Evolutionary conservation across 2,329 filamentous ascomycete species (phyloP), one percentile per base, ranked within the genome.

Genomic region (Rosellinia necatrix): DNA sequence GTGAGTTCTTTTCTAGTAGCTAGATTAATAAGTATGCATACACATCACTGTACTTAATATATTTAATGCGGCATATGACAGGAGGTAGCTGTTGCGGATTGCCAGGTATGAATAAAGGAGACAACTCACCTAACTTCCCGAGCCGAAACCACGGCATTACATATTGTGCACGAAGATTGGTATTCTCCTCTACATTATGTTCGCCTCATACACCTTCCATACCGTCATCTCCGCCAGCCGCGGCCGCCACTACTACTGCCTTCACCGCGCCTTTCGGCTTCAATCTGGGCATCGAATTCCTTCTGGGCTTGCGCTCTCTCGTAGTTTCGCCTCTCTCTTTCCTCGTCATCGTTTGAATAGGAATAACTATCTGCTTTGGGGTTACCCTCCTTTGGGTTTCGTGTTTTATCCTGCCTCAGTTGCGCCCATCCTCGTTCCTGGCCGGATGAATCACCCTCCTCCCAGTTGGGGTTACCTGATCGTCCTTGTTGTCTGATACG

Each of bases 231-330:
- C 40, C 49, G 49, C 52, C 55, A 61, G 27, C 50, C 13, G 24
- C 58, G 50, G 32, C 32, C 38, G 21, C 12, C 42, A 10, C 43
- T 30, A 15, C 42, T 52, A 27, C 35, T 38, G 3, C 32, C 55
- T 1, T 60, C 62, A 24, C 66, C 66, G n/a, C 56, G 62, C 43
- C 68, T 61, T 52, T 82, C 80, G 12, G 71, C 69, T 37, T 82
- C 79, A 2, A 82, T 53, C 54, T 81, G 69, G 17, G 70, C 70
- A 56, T 82, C 80, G 60, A 82, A 82, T 25, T 82, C 78, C 55
- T 70, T 74, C 55, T 82, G 80, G 5, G 80, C 78, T 59, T 78
- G 73, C 7, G 73, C 72, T 64, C 75, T 80, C 38, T 72, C 73
- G 13, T 69, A 64, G 3, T 64, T 57, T 46, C 67, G 72, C 35